phyloP scores from a whole-genome alignment of 2,329 filamentous ascomycete species.

The Cordyceps farinosa region DNA sequence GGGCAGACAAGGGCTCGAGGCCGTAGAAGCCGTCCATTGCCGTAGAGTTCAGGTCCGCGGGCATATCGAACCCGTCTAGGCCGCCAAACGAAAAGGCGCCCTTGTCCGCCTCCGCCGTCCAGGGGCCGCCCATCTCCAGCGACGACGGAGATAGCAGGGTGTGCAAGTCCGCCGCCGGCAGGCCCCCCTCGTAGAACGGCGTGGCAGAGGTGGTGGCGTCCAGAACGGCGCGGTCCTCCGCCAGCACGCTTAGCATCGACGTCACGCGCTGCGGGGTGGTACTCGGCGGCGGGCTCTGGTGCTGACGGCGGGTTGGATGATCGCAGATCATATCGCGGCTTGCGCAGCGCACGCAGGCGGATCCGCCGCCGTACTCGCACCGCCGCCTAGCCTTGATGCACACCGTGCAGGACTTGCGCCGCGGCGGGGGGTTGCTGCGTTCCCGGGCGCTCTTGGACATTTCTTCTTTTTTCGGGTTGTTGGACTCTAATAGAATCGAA shows the following conservation, averaged over 20 bases:
- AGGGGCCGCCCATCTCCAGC: background rate
- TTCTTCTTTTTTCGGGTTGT: slow-evolving; percentile 6
- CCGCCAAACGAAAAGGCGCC: slow-evolving; percentile 12
- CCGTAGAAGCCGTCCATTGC: background rate
- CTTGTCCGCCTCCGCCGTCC: background rate
- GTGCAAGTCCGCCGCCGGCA: background rate
- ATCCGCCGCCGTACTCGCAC: slow-evolving; percentile 47
- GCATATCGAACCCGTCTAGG: slow-evolving; percentile 19
- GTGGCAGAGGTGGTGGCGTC: background rate
- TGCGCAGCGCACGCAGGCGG: slow-evolving; percentile 50
- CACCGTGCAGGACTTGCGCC: slow-evolving; percentile 54
- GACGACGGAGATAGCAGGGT: background rate
- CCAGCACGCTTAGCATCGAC: background rate
- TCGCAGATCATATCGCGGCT: slow-evolving; percentile 46
- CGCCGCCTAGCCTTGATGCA: slow-evolving; percentile 56
- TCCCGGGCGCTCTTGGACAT: slow-evolving; percentile 25
- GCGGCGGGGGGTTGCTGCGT: slow-evolving; percentile 42
- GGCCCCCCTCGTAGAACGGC: background rate
- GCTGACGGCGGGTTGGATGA: slow-evolving; percentile 30
- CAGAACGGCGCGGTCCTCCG: background rate
- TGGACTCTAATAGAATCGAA: background rate
- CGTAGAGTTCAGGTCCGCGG: slow-evolving; percentile 22
- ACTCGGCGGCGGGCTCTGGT: too few species aligned
- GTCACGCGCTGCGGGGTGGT: slow-evolving; percentile 7
- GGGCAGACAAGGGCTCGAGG: background rate